Evolutionary conservation across 257 asterid genomes (phyloP).

Genomic region (Hygrophila difformis): DNA sequence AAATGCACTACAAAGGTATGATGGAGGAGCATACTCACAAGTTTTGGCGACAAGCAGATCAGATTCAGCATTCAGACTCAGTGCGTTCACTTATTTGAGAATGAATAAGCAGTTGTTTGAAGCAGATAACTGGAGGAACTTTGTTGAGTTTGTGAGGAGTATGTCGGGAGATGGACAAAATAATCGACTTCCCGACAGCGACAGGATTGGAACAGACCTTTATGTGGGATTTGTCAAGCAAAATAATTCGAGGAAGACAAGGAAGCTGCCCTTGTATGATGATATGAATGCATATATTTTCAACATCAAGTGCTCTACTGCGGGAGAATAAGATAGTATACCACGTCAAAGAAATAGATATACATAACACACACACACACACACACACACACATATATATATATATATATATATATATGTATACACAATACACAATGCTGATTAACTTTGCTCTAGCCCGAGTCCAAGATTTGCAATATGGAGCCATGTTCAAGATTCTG

Average conservation of each 20-base stretch:
- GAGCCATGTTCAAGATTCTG: not conserved
- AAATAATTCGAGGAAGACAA: constrained; percentile 21
- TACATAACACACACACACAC: too few relatives aligned
- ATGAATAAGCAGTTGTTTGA: constrained; percentile 77
- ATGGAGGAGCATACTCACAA: constrained; percentile 56
- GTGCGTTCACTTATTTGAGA: constrained; percentile 75
- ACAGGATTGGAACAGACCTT: constrained; percentile 57
- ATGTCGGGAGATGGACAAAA: constrained; percentile 66
- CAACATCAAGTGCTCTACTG: constrained; percentile 8
- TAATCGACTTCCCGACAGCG: constrained; percentile 45
- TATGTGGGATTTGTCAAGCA: constrained; percentile 54
- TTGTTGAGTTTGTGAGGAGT: constrained; percentile 61
- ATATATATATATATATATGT: too few relatives aligned
- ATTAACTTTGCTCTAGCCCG: constrained; percentile 16
- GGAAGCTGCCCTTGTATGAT: constrained; percentile 54
- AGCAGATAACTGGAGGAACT: constrained; percentile 67
- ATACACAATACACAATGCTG: constrained; percentile 11
- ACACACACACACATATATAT: too few relatives aligned
- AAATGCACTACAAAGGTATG: constrained; percentile 87
- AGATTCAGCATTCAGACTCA: constrained; percentile 54
- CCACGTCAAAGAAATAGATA: too few relatives aligned
- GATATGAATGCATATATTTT: constrained; percentile 8
- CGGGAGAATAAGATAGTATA: constrained; percentile 1
- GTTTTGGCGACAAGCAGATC: constrained; percentile 66
- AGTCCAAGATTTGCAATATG: constrained; percentile 6